Base-by-base conservation (phyloP, 2,329 filamentous ascomycete genomes). In the Penicillium sp. region DNA sequence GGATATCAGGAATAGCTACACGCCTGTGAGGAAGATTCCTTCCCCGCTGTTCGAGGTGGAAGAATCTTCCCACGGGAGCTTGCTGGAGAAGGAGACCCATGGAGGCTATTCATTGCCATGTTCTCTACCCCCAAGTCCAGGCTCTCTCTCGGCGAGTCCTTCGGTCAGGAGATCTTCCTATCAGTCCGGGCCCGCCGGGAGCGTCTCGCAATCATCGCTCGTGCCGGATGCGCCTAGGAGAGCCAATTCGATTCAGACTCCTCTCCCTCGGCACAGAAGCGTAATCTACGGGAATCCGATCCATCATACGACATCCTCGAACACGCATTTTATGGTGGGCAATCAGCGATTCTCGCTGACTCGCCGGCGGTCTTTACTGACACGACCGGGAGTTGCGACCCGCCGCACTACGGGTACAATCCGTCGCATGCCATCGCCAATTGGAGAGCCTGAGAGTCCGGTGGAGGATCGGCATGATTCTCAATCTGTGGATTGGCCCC, bases 321-420 rank as follows among this genome's bases (percentile, higher is more conserved):
- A 61, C 30, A 61, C 56, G 1, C 52, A 57, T 43, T 59, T 61
- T 29, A 45, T 56, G 36, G 53, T 60, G 22, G 56, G 57, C 16
- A 56, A 51, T 30, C 59, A 60, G 32, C 55, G 59, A 6, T 58
- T 59, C 39, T 62, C 61, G 10, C 37, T 63, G 26, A 65, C 59
- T n/a, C 61, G 62, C 14, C 57, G 62, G 14, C 57, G 59, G 12
- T 66, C 63, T 18, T 50, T 65, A 6, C 50, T 63, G 16, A 64
- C 54, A 12, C 51, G 55, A 26, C 64, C 59, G 4, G 61, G 60
- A 4, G 46, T 61, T 37, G 62, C 52, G 34, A 68, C 57, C 13
- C 61, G 56, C 45, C 58, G 53, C 43, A 57, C 55, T n/a, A 50
- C 53, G 6, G 55, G 48, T 13, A 42, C 44, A 3, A 34, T 45